Evolutionary conservation across 805 yeast species (phyloP).

Genomic region (Priceomyces carsonii): DNA sequence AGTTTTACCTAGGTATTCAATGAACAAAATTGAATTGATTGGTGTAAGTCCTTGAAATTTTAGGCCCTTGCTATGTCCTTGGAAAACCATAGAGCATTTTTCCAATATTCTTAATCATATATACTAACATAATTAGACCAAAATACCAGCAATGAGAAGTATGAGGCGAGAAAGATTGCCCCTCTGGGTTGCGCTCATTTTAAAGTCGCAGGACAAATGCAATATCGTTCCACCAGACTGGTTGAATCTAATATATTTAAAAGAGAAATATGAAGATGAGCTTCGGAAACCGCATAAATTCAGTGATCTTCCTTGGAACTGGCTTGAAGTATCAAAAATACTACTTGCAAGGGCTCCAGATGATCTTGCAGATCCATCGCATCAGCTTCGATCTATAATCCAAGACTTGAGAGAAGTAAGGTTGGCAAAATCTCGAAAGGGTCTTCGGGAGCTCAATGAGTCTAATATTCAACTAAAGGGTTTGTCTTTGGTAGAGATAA

Average conservation of each 20-base stretch:
- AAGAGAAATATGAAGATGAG: constrained; percentile 66
- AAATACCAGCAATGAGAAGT: constrained; percentile 61
- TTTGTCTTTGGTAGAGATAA: constrained; percentile 79
- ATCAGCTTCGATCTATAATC: constrained; percentile 64
- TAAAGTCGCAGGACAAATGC: constrained; percentile 85
- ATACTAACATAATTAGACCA: constrained; percentile 39
- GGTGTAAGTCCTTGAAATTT: constrained; percentile 47
- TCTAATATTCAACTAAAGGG: constrained; percentile 82
- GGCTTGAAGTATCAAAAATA: constrained; percentile 81
- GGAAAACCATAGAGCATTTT: background rate
- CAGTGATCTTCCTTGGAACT: constrained; percentile 76
- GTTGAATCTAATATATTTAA: constrained; percentile 60
- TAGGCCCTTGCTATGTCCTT: background rate
- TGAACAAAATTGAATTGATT: constrained; percentile 63
- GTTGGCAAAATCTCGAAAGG: constrained; percentile 76
- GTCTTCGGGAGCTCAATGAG: constrained; percentile 76
- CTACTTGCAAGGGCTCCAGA: constrained; percentile 71
- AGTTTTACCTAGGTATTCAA: constrained; percentile 75
- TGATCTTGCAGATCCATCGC: constrained; percentile 74
- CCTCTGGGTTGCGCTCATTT: constrained; percentile 81
- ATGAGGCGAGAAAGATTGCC: constrained; percentile 73
- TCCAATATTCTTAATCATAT: too few relatives aligned
- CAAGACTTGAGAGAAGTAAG: constrained; percentile 88
- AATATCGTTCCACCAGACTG: constrained; percentile 84
- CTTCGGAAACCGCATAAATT: constrained; percentile 56